phyloP scores from a whole-genome alignment of 2,329 filamentous ascomycete genomes.

The Polytolypa hystricis region DNA sequence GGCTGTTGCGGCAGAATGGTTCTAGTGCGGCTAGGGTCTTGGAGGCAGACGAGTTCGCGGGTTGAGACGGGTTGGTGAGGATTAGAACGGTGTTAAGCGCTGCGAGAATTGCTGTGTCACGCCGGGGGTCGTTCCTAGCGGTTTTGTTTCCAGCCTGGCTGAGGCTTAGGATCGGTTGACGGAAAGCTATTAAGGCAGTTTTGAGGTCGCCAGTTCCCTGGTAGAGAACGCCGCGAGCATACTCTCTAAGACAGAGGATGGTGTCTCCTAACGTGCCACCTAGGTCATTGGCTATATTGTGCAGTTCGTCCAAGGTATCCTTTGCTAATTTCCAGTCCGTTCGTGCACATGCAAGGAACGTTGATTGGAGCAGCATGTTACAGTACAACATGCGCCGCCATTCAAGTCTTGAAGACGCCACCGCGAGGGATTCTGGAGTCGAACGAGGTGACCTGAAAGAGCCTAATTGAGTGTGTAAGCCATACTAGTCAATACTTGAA shows the following conservation, averaged over 20 bases:
- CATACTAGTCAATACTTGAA: slow-evolving; percentile 5
- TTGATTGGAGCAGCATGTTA: slow-evolving; percentile 60
- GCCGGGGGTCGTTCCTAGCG: slow-evolving; percentile 40
- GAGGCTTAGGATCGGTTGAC: slow-evolving; percentile 49
- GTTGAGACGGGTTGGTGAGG: slow-evolving; percentile 50
- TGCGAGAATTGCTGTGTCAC: slow-evolving; percentile 54
- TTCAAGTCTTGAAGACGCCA: slow-evolving; percentile 47
- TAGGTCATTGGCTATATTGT: slow-evolving; percentile 36
- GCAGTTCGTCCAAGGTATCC: slow-evolving; percentile 45
- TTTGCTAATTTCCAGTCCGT: slow-evolving; percentile 59
- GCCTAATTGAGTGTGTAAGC: slow-evolving; percentile 13
- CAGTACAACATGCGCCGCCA: slow-evolving; percentile 58
- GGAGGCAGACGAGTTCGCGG: slow-evolving; percentile 48
- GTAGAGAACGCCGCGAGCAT: slow-evolving; percentile 62
- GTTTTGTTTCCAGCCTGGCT: slow-evolving; percentile 27
- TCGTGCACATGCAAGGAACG: slow-evolving; percentile 57
- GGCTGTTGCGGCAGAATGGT: slow-evolving; percentile 55
- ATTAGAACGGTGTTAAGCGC: slow-evolving; percentile 61
- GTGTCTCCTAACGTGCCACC: slow-evolving; percentile 26
- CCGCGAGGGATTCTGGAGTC: slow-evolving; percentile 43
- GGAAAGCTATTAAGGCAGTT: slow-evolving; percentile 57
- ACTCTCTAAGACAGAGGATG: slow-evolving; percentile 49
- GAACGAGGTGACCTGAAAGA: slow-evolving; percentile 30
- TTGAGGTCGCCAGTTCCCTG: slow-evolving; percentile 66
- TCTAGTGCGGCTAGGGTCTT: slow-evolving; percentile 55